A percentile compares a stretch with the other conserved stretches of the same genome.
These are phyloP conservation scores for Podila epicladia DNA, from an alignment of 192 early-diverging fungal genomes.

Conservation along the genomic window DNA sequence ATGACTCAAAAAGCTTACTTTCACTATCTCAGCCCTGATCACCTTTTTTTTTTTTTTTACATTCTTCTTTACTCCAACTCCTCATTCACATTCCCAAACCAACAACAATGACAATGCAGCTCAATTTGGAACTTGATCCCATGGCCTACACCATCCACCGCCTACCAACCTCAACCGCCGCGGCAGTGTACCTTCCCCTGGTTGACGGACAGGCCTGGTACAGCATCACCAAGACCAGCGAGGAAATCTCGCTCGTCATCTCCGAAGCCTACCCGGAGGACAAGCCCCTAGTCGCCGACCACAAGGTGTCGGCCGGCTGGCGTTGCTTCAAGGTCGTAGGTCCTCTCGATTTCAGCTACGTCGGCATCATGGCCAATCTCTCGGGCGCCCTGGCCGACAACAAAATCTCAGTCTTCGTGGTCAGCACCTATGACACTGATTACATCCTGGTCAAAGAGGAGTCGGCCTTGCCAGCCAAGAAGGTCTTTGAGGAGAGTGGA, in stretches of 20 bases:
- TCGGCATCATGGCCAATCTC: constrained; percentile 71
- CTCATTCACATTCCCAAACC: background rate
- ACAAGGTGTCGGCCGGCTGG: constrained; percentile 53
- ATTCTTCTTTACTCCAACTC: background rate
- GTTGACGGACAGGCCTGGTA: constrained; percentile 53
- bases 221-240: constrained; percentile 56
- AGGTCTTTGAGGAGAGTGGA: constrained; percentile 34
- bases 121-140: constrained; percentile 27
- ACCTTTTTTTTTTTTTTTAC: background rate
- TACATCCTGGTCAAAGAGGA: constrained; percentile 74
- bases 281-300: constrained; percentile 16
- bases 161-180: constrained; percentile 25
- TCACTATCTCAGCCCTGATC: too few species aligned
- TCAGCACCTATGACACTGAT: constrained; percentile 80
- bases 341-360: constrained; percentile 70
- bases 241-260: constrained; percentile 56
- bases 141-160: constrained; percentile 42
- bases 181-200: constrained; percentile 29
- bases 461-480: constrained; percentile 25
- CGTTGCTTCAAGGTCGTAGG: constrained; percentile 66
- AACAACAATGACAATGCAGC: constrained; percentile 13
- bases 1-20: too few species aligned
- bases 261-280: constrained; percentile 25
- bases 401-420: constrained; percentile 71
- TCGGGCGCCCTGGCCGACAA: constrained; percentile 60